Base-by-base conservation (phyloP, 1,139 yeast genomes). In the Yamadazyma diospyri region DNA sequence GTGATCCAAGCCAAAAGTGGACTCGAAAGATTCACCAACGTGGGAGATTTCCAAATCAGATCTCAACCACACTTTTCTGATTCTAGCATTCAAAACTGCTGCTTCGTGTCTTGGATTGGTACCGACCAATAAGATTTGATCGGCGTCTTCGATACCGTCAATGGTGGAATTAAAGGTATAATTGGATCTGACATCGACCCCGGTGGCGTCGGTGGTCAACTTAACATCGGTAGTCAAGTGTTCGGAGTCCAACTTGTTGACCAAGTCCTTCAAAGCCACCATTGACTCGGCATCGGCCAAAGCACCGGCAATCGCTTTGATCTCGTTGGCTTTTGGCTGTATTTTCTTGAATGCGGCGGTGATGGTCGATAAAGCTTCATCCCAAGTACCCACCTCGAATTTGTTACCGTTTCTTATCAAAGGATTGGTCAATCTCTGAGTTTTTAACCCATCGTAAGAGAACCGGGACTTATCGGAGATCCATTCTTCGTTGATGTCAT, bases 101-200 rank as follows among this genome's bases (percentile, higher is more conserved):
- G 95, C 95, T 65, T 86, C 95, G 52, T 77, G 88, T 57, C 95
- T 77, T 47, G 95, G 94, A 67, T 86, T 86, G 33, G 94, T 79
- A 42, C 95, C 95, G 38, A 85, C 73, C 47, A 85, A 69, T 50
- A 85, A 69, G 42, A 85, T 81, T 50, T 77, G 84, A 55, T 85
- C 94, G 34, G 94, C 89, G 36, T 78, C 81, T 59, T 84, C 94
- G 45, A 86, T 72, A 34, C 94, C 94, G 41, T 75, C 79, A 44
- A 86, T 79, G 28, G 87, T 72, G 9, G 94, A 76, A 71, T 83
- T 85, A 72, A 86, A 85, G 34, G 81, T 65, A 57, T 83, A 86
- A 66, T 83, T 83, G 14, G 94, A 73, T 61, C 94, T 79, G 48
- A 85, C 56, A 53, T 85, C 94, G 38, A 78, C 70, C 36, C 88